Conservation (phyloP, 2,329 filamentous ascomycete genomes). For the Pseudocercospora crystallina region DNA sequence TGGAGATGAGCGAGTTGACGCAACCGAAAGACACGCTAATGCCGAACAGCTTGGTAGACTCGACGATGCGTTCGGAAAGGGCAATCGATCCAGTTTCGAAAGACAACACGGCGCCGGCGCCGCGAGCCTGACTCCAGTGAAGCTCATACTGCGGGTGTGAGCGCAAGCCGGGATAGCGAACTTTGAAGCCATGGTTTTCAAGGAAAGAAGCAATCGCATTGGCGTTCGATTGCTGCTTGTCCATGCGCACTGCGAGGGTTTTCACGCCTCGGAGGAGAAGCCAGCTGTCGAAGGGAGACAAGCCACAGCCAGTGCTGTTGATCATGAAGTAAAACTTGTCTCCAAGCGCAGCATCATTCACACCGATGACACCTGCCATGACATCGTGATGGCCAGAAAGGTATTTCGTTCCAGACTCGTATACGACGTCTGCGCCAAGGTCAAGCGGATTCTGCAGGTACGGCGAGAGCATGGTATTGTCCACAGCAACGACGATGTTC, state of each 20-base stretch:
- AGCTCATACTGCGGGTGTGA: slow-evolving; percentile 96
- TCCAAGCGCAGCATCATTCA: slow-evolving; percentile 77
- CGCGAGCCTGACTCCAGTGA: slow-evolving; percentile 92
- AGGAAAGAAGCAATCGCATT: slow-evolving; percentile 90
- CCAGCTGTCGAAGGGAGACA: slow-evolving; percentile 95
- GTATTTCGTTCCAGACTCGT: slow-evolving; percentile 98
- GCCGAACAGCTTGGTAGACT: slow-evolving; percentile 85
- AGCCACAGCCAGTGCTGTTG: slow-evolving; percentile 90
- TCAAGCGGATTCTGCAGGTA: slow-evolving; percentile 92
- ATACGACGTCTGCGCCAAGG: slow-evolving; percentile 90
- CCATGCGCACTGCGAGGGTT: slow-evolving; percentile 95
- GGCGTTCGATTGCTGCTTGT: slow-evolving; percentile 93
- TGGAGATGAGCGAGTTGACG: slow-evolving; percentile 97
- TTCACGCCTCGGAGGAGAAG: slow-evolving; percentile 93
- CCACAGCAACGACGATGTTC: slow-evolving; percentile 80
- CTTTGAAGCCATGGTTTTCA: slow-evolving; percentile 85
- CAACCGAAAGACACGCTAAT: slow-evolving; percentile 98
- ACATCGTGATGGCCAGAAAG: slow-evolving; percentile 97
- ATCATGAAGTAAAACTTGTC: slow-evolving; percentile 96
- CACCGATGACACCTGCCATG: slow-evolving; percentile 95
- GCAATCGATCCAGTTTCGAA: slow-evolving; percentile 90
- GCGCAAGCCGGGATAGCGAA: slow-evolving; percentile 89
- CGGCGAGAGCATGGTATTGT: slow-evolving; percentile 98
- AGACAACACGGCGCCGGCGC: slow-evolving; percentile 88
- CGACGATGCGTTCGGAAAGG: slow-evolving; percentile 88